Base-by-base conservation (phyloP, 2,329 filamentous ascomycete species). In the Malbranchea zuffiana region DNA sequence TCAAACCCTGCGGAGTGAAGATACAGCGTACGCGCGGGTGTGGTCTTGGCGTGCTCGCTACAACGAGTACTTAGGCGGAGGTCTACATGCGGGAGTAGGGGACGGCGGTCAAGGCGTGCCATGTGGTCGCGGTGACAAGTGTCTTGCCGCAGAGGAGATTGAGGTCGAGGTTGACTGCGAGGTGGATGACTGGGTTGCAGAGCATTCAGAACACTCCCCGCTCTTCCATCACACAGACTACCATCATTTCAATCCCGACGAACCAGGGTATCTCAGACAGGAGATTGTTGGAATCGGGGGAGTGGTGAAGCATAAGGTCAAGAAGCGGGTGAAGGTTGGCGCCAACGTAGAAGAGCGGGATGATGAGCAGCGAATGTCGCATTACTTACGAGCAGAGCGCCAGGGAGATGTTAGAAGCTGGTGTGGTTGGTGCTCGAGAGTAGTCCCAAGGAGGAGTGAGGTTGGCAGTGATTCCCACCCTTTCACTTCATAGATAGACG, bases 41-140 rank as follows among this genome's bases (percentile, higher is more conserved):
- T 95, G 87, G 86, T 81, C 76, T 44, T 95, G 87, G 87, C 78
- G 87, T 34, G 83, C 75, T 26, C 76, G 84, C 16, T 95, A 94
- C 56, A 80, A 79, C 24, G 69, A 69, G 11, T 81, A 84, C 46
- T 77, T 84, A 0, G 80, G 87, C 2, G 78, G 77, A 13, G 83
- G 84, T 2, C 68, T 92, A 0, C 85, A 86, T 16, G 87, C 82
- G 0, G 87, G 87, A 4, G 84, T 93, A 19, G 85, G 86, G 28
- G 84, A 93, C 49, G 86, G 85, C 20, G 79, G 86, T 50, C 80
- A 88, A 49, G 87, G 86, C 19, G 85, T 95, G 10, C 78, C 84
- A 45, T 96, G 87, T 54, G 87, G 85, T 0, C 75, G 84, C n/a
- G 80, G 78, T 26, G 63, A 65, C n/a, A 57, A 68, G 23, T 96